Evolutionary conservation across 139 green algal genomes (phyloP), one percentile per base, ranked within the genome.

Genomic region (Volvox reticuliferus): DNA sequence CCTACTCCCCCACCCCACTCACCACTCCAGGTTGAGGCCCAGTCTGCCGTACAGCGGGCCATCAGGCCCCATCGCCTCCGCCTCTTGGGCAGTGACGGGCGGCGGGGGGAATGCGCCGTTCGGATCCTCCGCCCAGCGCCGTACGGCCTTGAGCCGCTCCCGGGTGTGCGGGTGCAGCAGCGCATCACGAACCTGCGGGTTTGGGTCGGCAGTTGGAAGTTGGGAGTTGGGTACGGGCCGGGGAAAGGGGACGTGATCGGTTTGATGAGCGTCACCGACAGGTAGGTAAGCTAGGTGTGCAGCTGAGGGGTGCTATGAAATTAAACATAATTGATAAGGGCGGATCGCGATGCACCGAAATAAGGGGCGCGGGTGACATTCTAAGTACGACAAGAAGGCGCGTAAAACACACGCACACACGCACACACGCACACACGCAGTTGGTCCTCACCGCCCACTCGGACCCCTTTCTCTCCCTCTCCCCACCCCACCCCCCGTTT

Each of bases 121-220:
- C 0, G 78, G 20, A 28, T 91, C 26, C 90, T 94, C 93, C 28
- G 93, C 93, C 36, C 80, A 96, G 28, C 44, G 35, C 2, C 93
- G 89, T 28, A 95, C 75, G 0, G 94, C 94, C 76, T 88, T 80
- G 26, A 96, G 79, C 69, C 94, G 90, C 22, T 94, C 69, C 17
- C 92, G 89, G 1, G 93, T 95, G 1, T 82, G 65, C 2, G 94
- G 93, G 83, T 96, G 90, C 33, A 95, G 88, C 89, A 96, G 91
- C 55, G 92, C 89, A 28, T 95, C 94, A 19, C 93, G 92, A 32
- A 96, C 91, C 92, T 95, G 80, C 12, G 33, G 24, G 67, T 20
- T 12, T 63, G 50, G 75, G 30, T 35, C 21, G 12, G 35, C 32
- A 33, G 82, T 61, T 35, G 82, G 32, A 36, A 33, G 65, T 14